Conservation (phyloP, 176 grass and related monocot genomes). For the Bothriochloa decipiens region DNA sequence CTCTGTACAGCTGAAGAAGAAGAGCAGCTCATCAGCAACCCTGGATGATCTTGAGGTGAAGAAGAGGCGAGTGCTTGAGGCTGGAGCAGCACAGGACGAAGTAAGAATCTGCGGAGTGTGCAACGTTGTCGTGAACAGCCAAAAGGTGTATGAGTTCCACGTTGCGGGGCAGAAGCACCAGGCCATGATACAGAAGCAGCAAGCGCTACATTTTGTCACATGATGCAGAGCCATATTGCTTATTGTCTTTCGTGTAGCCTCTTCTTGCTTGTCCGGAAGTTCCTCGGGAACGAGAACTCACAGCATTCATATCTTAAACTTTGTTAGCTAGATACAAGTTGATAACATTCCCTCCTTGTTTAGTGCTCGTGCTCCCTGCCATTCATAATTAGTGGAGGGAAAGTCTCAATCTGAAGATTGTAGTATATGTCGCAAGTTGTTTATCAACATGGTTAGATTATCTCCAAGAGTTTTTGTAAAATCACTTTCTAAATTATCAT, state of each 20-base stretch:
- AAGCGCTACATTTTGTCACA: conserved; percentile 23
- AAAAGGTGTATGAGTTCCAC: conserved; percentile 73
- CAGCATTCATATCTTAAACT: conserved; percentile 9
- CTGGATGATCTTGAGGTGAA: conserved; percentile 65
- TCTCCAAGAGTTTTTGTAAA: too few species aligned
- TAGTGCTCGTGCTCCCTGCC: not conserved
- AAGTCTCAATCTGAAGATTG: not conserved
- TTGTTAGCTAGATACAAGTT: too few species aligned
- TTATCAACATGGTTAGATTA: not conserved
- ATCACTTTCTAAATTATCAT: too few species aligned
- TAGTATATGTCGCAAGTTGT: not conserved
- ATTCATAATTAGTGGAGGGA: not conserved
- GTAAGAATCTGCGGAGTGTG: conserved; percentile 67
- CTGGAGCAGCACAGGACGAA: conserved; percentile 56
- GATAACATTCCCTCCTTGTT: too few species aligned
- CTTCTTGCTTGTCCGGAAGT: not conserved
- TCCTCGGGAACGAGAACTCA: conserved; percentile 7
- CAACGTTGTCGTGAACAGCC: conserved; percentile 75
- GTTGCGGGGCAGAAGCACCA: conserved; percentile 76
- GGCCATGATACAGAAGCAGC: conserved; percentile 57
- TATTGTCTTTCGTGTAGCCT: not conserved
- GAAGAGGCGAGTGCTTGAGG: conserved; percentile 64
- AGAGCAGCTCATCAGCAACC: conserved; percentile 32
- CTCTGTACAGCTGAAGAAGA: conserved; percentile 41
- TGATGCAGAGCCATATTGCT: conserved; percentile 4